Evolutionary conservation across 345 rosid genomes (phyloP).

Genomic region (Rubroshorea leprosula): DNA sequence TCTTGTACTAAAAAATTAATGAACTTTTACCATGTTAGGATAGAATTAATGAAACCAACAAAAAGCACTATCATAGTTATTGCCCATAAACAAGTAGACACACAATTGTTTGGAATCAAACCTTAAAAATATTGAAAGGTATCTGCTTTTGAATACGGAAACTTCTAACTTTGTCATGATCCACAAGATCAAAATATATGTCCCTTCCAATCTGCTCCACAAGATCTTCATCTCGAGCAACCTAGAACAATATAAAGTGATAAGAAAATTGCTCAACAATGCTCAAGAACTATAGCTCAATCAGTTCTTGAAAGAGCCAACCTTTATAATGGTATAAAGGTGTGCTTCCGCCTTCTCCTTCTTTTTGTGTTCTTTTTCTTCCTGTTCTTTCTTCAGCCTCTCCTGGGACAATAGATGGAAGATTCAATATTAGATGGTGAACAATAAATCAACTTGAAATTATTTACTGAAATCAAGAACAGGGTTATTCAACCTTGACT

Average conservation of each 20-base stretch:
- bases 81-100: background rate
- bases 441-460: conserved; percentile 9
- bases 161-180: conserved; percentile 88
- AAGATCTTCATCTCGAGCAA: conserved; percentile 87
- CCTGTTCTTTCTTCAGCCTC: conserved; percentile 92
- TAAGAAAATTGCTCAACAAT: conserved; percentile 13
- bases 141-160: conserved; percentile 88
- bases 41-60: too few species aligned
- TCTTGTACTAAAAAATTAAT: too few species aligned
- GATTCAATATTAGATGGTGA: conserved; percentile 5
- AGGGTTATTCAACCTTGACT: background rate
- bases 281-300: background rate
- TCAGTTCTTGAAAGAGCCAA: conserved; percentile 11
- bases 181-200: conserved; percentile 90
- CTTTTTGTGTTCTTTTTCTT: conserved; percentile 88
- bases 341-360: conserved; percentile 92
- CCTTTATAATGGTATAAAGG: conserved; percentile 84
- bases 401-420: conserved; percentile 36
- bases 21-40: too few species aligned
- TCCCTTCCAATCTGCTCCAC: conserved; percentile 84
- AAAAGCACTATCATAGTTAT: background rate
- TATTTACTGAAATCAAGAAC: background rate
- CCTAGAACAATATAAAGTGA: conserved; percentile 35
- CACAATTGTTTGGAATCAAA: conserved; percentile 14
- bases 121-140: conserved; percentile 77